These are phyloP conservation scores for Aspergillus tubingensis DNA, from an alignment of 2,329 filamentous ascomycete genomes.

Conservation along the genomic window DNA sequence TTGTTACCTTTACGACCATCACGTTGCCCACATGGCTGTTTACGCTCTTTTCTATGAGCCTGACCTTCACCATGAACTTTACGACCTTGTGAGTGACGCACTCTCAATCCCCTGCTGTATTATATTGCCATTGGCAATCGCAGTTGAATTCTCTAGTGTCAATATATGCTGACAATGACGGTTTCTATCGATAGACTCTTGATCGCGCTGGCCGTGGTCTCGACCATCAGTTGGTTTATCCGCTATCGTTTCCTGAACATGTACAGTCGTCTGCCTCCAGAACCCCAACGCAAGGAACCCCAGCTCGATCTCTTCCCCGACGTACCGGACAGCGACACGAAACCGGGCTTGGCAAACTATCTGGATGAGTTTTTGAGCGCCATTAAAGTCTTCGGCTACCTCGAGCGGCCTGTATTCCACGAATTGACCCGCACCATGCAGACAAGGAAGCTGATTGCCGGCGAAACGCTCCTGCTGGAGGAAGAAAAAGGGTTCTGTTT, in stretches of 20 bases:
- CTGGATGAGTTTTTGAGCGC: slow-evolving; percentile 96
- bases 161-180: slow-evolving; percentile 8
- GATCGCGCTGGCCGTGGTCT: slow-evolving; percentile 73
- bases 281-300: slow-evolving; percentile 93
- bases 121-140: too few relatives aligned
- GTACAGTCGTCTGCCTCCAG: slow-evolving; percentile 89
- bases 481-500: slow-evolving; percentile 98
- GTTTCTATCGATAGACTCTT: slow-evolving; percentile 61
- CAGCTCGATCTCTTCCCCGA: slow-evolving; percentile 95
- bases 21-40: slow-evolving; percentile 88
- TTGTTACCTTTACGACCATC: slow-evolving; percentile 81
- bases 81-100: slow-evolving; percentile 73
- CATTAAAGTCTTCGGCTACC: slow-evolving; percentile 97
- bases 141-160: not conserved
- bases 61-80: slow-evolving; percentile 98
- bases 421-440: slow-evolving; percentile 98
- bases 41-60: slow-evolving; percentile 82
- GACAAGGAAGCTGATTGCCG: slow-evolving; percentile 91
- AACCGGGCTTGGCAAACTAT: slow-evolving; percentile 92
- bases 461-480: slow-evolving; percentile 90
- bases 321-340: slow-evolving; percentile 82
- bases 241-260: slow-evolving; percentile 95
- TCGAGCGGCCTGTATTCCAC: slow-evolving; percentile 95
- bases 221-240: slow-evolving; percentile 89
- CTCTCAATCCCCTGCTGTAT: not conserved